These are phyloP conservation scores for Mycena floridula DNA, from an alignment of 768 basidiomycete genomes.

Conservation along the genomic window DNA sequence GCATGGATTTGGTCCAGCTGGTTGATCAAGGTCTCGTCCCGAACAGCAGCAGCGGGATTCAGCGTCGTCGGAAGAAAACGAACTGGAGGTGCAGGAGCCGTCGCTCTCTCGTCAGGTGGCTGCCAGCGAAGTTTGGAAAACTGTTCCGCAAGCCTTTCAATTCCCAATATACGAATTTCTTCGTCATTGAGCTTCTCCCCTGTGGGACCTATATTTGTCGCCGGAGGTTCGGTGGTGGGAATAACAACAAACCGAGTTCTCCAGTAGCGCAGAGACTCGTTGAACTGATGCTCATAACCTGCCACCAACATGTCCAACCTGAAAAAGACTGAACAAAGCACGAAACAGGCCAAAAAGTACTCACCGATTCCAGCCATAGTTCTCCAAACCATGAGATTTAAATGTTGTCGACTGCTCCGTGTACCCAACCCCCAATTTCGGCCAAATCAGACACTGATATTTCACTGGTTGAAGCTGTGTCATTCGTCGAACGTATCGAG, in stretches of 20 bases:
- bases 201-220: constrained; percentile 45
- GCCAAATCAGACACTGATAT: constrained; percentile 93
- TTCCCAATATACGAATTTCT: constrained; percentile 83
- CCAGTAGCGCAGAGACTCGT: constrained; percentile 87
- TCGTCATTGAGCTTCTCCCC: constrained; percentile 81
- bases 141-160: constrained; percentile 85
- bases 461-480: constrained; percentile 54
- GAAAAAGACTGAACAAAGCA: neutral
- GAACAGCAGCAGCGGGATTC: constrained; percentile 70
- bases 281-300: constrained; percentile 75
- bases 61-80: constrained; percentile 83
- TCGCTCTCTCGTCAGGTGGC: constrained; percentile 47
- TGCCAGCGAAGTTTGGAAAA: constrained; percentile 85
- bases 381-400: constrained; percentile 70
- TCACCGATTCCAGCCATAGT: constrained; percentile 84
- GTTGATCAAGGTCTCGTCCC: constrained; percentile 73
- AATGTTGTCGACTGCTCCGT: constrained; percentile 74
- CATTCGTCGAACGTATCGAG: constrained; percentile 76
- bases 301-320: constrained; percentile 84
- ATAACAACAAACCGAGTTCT: constrained; percentile 91
- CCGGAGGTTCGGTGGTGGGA: constrained; percentile 70
- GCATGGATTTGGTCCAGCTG: constrained; percentile 80
- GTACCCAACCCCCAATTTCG: constrained; percentile 82
- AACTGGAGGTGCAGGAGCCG: constrained; percentile 47
- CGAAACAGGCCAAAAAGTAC: constrained; percentile 7